A percentile compares a stretch with the other conserved stretches of the same genome.
phyloP scores from a whole-genome alignment of 139 green algal genomes.

The Micromonas commoda region DNA sequence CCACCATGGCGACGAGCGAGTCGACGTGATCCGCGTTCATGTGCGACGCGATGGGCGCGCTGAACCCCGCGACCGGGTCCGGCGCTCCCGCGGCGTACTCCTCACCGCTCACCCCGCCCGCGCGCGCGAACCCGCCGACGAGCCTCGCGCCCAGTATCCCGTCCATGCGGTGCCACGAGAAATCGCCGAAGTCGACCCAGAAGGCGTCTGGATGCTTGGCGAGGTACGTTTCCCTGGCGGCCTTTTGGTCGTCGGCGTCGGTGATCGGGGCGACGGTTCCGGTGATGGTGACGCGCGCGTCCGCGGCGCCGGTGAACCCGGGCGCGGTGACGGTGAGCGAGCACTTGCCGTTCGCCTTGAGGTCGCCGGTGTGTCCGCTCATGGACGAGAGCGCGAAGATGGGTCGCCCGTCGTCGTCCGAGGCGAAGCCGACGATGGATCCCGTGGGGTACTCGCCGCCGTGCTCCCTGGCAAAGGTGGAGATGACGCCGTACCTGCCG shows the following conservation, averaged over 20 bases:
- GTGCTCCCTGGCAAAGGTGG: constrained; percentile 41
- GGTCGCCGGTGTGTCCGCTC: constrained; percentile 57
- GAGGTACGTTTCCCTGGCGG: constrained; percentile 50
- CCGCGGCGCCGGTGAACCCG: constrained; percentile 39
- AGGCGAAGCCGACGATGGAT: constrained; percentile 59
- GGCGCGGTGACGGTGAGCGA: constrained; percentile 49
- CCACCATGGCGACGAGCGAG: background rate
- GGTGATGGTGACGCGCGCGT: constrained; percentile 59
- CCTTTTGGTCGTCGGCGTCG: constrained; percentile 37
- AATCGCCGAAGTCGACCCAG: constrained; percentile 77
- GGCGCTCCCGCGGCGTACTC: constrained; percentile 51
- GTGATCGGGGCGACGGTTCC: constrained; percentile 35
- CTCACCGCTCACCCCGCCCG: constrained; percentile 38
- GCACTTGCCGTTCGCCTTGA: constrained; percentile 47
- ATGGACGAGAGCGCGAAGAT: constrained; percentile 61
- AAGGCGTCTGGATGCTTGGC: constrained; percentile 67
- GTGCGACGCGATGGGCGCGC: constrained; percentile 60
- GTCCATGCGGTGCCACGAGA: constrained; percentile 40
- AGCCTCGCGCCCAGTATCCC: constrained; percentile 37
- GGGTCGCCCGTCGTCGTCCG: constrained; percentile 48
- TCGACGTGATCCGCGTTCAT: constrained; percentile 74
- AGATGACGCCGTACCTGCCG: constrained; percentile 57
- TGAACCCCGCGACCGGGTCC: constrained; percentile 69
- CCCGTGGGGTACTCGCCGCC: constrained; percentile 51
- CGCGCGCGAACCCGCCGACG: constrained; percentile 66